Percentiles rank a stretch among this genome's conserved stretches.
Evolutionary conservation across 2,329 filamentous ascomycete genomes (phyloP).

Genomic region (Pseudocercospora musae): DNA sequence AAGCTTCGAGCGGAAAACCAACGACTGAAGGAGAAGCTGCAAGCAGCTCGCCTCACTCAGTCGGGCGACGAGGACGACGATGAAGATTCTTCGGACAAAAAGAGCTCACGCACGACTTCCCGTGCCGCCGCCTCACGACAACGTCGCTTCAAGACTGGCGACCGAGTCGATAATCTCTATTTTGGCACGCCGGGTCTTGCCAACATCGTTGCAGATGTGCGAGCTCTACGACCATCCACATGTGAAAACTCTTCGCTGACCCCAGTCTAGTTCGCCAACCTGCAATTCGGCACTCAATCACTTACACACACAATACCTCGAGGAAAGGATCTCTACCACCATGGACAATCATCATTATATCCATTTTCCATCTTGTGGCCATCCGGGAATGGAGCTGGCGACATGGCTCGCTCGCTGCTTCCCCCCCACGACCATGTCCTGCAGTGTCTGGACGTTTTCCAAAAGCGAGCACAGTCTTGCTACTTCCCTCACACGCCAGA

Average conservation of each 20-base stretch:
- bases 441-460: conserved; percentile 42
- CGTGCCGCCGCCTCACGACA: conserved; percentile 28
- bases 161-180: conserved; percentile 47
- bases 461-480: conserved; percentile 42
- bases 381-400: conserved; percentile 21
- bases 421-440: conserved; percentile 40
- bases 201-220: conserved; percentile 47
- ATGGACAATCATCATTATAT: conserved; percentile 36
- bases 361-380: conserved; percentile 46
- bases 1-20: conserved; percentile 47
- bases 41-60: conserved; percentile 28
- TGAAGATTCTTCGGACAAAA: conserved; percentile 27
- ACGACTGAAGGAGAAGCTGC: conserved; percentile 43
- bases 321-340: conserved; percentile 42
- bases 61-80: conserved; percentile 41
- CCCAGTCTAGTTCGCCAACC: conserved; percentile 39
- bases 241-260: conserved; percentile 15
- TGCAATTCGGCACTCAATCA: conserved; percentile 41
- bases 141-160: conserved; percentile 38
- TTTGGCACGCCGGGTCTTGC: conserved; percentile 50
- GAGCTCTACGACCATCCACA: conserved; percentile 5
- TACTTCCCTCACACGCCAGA: conserved; percentile 47
- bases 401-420: conserved; percentile 36
- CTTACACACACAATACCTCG: conserved; percentile 42
- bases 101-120: conserved; percentile 20